A percentile compares a stretch with the other conserved stretches of the same genome.
phyloP scores from a whole-genome alignment of 2,329 filamentous ascomycete species.

The Tolypocladium guangdongense region DNA sequence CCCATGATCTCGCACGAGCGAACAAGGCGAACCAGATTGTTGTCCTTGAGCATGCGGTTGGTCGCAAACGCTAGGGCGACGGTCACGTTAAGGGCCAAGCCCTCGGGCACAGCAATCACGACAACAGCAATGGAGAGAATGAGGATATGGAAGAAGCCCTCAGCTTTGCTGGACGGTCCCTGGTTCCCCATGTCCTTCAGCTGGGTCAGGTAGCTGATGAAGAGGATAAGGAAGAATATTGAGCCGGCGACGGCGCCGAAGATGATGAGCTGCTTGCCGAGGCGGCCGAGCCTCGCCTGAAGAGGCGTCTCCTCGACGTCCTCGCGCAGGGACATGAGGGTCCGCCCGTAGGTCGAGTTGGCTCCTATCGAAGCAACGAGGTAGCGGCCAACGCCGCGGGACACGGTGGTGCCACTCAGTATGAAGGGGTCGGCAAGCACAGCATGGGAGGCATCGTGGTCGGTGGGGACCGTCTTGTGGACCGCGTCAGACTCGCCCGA shows the following conservation, averaged over 20 bases:
- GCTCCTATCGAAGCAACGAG: slow-evolving; percentile 64
- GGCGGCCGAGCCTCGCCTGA: slow-evolving; percentile 64
- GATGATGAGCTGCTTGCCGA: slow-evolving; percentile 62
- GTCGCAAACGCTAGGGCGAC: slow-evolving; percentile 52
- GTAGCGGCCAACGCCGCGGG: slow-evolving; percentile 65
- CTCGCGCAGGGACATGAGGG: slow-evolving; percentile 66
- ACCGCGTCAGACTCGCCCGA: slow-evolving; percentile 67
- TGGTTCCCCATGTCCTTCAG: slow-evolving; percentile 21
- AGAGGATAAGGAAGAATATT: slow-evolving; percentile 29
- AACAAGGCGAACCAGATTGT: slow-evolving; percentile 48
- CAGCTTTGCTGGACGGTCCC: slow-evolving; percentile 37
- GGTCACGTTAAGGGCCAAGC: slow-evolving; percentile 48
- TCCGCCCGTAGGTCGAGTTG: slow-evolving; percentile 66
- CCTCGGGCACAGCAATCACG: slow-evolving; percentile 50
- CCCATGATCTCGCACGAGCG: slow-evolving; percentile 54
- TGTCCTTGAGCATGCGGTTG: slow-evolving; percentile 51
- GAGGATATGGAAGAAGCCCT: slow-evolving; percentile 46
- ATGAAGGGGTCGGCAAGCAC: slow-evolving; percentile 61
- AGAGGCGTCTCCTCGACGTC: slow-evolving; percentile 68
- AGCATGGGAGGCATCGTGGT: slow-evolving; percentile 46
- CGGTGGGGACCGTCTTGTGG: slow-evolving; percentile 49
- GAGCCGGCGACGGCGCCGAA: slow-evolving; percentile 28
- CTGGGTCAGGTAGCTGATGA: slow-evolving; percentile 26
- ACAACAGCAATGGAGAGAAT: slow-evolving; percentile 48
- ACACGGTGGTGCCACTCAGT: slow-evolving; percentile 66